phyloP scores from a whole-genome alignment of 2,329 filamentous ascomycete genomes.

The Bipolaris cookei region DNA sequence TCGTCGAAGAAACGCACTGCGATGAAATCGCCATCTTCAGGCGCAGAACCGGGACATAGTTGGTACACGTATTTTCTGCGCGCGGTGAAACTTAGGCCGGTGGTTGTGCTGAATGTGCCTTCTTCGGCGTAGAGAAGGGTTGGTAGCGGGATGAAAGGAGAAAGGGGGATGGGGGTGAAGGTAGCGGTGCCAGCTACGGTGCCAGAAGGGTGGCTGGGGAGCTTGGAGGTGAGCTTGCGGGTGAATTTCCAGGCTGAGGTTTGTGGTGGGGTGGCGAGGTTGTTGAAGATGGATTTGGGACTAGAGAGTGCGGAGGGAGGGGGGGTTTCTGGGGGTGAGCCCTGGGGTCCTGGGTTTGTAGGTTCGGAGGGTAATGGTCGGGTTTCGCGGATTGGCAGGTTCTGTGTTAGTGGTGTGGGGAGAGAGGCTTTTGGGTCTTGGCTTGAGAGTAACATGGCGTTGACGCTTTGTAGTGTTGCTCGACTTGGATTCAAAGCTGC shows the following conservation, averaged over 20 bases:
- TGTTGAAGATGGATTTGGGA: slow-evolving; percentile 20
- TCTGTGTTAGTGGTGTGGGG: not conserved
- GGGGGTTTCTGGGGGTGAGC: not conserved
- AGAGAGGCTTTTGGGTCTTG: slow-evolving; percentile 9
- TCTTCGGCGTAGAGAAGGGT: slow-evolving; percentile 73
- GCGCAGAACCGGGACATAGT: slow-evolving; percentile 52
- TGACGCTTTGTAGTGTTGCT: slow-evolving; percentile 86
- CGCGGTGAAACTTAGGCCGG: slow-evolving; percentile 63
- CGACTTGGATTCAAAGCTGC: slow-evolving; percentile 84
- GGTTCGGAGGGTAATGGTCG: not conserved
- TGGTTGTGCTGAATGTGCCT: slow-evolving; percentile 66
- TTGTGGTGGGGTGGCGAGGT: slow-evolving; percentile 11
- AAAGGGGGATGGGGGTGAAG: slow-evolving; percentile 59
- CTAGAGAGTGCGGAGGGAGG: not conserved
- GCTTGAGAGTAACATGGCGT: slow-evolving; percentile 77
- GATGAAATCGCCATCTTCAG: slow-evolving; percentile 3
- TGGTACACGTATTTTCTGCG: slow-evolving; percentile 74
- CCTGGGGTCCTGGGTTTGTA: not conserved
- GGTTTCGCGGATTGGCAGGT: not conserved
- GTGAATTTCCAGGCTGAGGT: slow-evolving; percentile 65
- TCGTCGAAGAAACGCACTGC: slow-evolving; percentile 28
- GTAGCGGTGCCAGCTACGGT: slow-evolving; percentile 68
- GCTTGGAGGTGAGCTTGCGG: slow-evolving; percentile 60
- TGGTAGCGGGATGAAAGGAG: slow-evolving; percentile 32
- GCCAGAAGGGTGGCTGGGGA: slow-evolving; percentile 69